Conservation (phyloP, 495 filamentous ascomycete species). For the Hamigera avellanea region DNA sequence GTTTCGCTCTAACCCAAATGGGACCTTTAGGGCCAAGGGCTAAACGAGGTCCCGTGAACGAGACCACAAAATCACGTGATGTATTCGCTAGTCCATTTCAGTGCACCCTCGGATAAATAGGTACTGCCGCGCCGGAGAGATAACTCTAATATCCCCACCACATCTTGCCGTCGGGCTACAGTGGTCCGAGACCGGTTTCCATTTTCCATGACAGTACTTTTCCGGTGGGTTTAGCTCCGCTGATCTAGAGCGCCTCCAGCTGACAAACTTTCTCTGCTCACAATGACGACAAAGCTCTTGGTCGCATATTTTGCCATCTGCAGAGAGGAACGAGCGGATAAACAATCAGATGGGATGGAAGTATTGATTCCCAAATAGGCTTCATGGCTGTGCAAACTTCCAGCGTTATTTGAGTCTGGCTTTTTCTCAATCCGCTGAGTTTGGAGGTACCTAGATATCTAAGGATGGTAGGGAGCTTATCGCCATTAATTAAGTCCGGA, state of each 20-base stretch:
- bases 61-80: too few relatives aligned
- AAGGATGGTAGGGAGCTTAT: too few relatives aligned
- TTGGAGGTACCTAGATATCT: too few relatives aligned
- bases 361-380: too few relatives aligned
- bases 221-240: not conserved
- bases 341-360: too few relatives aligned
- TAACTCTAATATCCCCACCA: slow-evolving; percentile 13
- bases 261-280: slow-evolving; percentile 9
- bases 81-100: slow-evolving; percentile 7
- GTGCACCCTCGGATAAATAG: slow-evolving; percentile 7
- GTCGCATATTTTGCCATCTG: too few relatives aligned
- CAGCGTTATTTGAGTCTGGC: too few relatives aligned
- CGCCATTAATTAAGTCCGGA: too few relatives aligned
- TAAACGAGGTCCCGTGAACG: too few relatives aligned
- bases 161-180: slow-evolving; percentile 23
- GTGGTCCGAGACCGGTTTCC: slow-evolving; percentile 21
- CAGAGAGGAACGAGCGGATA: too few relatives aligned
- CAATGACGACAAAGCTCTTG: slow-evolving; percentile 7
- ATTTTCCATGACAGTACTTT: not conserved
- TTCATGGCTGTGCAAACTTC: too few relatives aligned
- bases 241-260: slow-evolving; percentile 1
- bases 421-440: too few relatives aligned
- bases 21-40: slow-evolving; percentile 28
- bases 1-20: slow-evolving; percentile 29
- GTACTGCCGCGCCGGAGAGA: slow-evolving; percentile 7